Base-by-base conservation (phyloP, 768 basidiomycete genomes). In the Serendipita sp. region DNA sequence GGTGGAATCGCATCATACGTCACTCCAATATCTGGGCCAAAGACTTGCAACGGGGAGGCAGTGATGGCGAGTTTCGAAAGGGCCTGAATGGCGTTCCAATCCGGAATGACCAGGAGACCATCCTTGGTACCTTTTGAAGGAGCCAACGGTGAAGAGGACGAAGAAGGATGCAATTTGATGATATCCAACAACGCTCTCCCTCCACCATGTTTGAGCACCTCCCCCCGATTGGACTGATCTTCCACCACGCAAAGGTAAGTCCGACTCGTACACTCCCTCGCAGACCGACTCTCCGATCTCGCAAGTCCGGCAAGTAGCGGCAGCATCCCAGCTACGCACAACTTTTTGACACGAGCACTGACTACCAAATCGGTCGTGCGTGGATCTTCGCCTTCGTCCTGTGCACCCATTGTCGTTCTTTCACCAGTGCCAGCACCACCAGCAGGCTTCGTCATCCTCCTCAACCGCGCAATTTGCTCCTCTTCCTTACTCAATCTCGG, bases 21-120 rank as follows among this genome's bases (percentile, higher is more conserved):
- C 2, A 82, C 83, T 3, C 84, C 82, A 42, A 83, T 79, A 64
- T 88, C 81, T 5, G 93, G 88, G 1, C 94, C 94, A 73, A 96
- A 94, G 31, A 97, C 88, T 65, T 90, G 86, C 0, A 89, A 72
- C 0, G 96, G 96, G 9, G 92, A 84, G 2, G 92, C 79, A 0
- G 95, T 97, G 68, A 98, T 98, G 48, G 90, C 77, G 28, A 99
- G 82, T 70, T 97, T 96, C 16, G 93, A 90, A 28, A 96, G 75
- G 2, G 92, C 93, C 71, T 98, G 95, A 28, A 90, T 81, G 0
- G 91, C 78, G 17, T 80, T 75, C 13, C 91, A 74, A 51, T 79
- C 76, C 0, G 75, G 66, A 3, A 72, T 68, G 45, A 80, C 79
- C 13, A 81, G 64, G n/a, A 13, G 16, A 42, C 71, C 68, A 28